Evolutionary conservation across 208 protist genomes (phyloP), one percentile per base, ranked within the genome.

Genomic region (Crithidia brevicula): DNA sequence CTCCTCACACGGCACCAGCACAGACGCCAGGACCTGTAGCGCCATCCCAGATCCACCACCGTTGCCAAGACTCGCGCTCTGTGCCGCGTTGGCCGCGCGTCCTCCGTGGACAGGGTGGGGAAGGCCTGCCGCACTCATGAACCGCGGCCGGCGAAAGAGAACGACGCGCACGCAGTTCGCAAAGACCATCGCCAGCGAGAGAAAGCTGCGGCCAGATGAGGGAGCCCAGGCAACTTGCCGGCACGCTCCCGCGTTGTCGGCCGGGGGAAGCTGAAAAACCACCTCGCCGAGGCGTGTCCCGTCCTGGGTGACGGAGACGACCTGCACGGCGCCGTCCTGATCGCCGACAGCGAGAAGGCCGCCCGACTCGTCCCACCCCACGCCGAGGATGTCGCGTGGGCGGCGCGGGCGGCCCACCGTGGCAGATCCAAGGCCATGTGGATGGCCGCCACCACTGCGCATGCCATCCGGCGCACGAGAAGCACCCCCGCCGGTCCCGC

Each of bases 201-300:
- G 64, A 57, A 93, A 96, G 72, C 88, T 96, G 28, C 86, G 80
- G 15, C 91, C 91, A 5, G 88, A 81, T 3, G 75, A 81, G 15
- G 91, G 91, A 3, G 91, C 56, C 88, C 91, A 96, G 18, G 77
- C 62, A 7, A 96, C 81, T 36, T 93, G 88, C 28, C 51, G 77
- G 50, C 78, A 78, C n/a, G 56, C 34, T 49, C 27, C 70, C 27
- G 49, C 34, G 30, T 15, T 54, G 23, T 34, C 51, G 16, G 46
- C 46, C 18, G 45, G 49, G 9, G 46, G 53, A 3, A 64, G 52
- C 28, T 69, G 60, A 33, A 73, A 88, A 8, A 78, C 72, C 9
- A 83, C 46, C 36, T 78, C 47, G 18, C 66, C 56, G 31, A 89
- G 31, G 23, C 67, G 49, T 3, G 59, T 76, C 43, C 85, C 72